phyloP scores from a whole-genome alignment of 148 eudicot species.

The Arctostaphylos glauca region DNA sequence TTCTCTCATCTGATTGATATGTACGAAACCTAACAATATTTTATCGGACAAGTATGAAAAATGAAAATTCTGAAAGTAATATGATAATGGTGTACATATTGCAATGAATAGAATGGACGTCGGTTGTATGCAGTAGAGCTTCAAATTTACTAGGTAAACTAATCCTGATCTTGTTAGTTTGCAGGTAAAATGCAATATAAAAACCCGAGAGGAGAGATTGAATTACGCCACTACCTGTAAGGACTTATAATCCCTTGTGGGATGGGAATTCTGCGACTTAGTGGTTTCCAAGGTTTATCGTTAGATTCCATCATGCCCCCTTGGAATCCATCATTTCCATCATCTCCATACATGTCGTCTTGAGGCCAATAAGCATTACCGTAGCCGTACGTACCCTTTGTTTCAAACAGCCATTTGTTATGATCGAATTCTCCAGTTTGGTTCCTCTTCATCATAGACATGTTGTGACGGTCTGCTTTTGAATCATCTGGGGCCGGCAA shows the following conservation, averaged over 20 bases:
- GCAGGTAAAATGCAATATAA: background rate
- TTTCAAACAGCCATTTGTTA: constrained; percentile 84
- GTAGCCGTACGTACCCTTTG: constrained; percentile 72
- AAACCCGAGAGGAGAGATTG: background rate
- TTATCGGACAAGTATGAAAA: background rate
- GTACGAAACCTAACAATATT: background rate
- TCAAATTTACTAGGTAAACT: background rate
- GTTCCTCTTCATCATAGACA: constrained; percentile 50
- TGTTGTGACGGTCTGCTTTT: constrained; percentile 26
- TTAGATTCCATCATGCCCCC: constrained; percentile 36
- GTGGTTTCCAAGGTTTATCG: constrained; percentile 79
- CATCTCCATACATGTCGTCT: constrained; percentile 50
- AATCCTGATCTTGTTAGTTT: background rate
- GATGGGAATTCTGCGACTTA: constrained; percentile 52
- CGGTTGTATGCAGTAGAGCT: background rate
- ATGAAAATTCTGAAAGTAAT: background rate
- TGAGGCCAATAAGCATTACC: constrained; percentile 83
- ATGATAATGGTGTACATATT: background rate
- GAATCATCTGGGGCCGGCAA: constrained; percentile 50
- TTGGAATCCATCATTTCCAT: constrained; percentile 32
- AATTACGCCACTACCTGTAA: constrained; percentile 41
- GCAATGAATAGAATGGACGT: background rate
- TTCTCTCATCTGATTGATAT: background rate
- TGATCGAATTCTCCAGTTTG: constrained; percentile 76
- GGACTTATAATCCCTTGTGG: constrained; percentile 73